phyloP scores from a whole-genome alignment of 192 early-diverging fungal genomes.

The Glomus cerebriforme region DNA sequence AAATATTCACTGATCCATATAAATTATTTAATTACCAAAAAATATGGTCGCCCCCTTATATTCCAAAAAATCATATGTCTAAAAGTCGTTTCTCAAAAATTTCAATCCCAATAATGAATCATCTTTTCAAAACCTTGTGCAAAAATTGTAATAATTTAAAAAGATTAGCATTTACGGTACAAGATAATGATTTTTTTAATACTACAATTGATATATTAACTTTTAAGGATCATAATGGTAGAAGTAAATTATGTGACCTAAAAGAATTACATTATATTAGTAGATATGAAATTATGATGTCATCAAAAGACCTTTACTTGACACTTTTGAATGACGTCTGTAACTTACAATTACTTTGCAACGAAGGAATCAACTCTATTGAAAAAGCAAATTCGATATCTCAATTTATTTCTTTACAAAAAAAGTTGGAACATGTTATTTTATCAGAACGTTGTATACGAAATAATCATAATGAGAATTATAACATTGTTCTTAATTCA shows the following conservation, averaged over 20 bases:
- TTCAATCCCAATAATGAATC: neutral
- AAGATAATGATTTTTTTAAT: neutral
- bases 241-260: neutral
- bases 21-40: no score
- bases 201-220: no score
- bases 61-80: neutral
- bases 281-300: neutral
- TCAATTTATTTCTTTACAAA: neutral
- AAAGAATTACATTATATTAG: neutral
- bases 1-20: no score
- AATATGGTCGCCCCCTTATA: neutral
- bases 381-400: neutral
- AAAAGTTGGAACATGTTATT: neutral
- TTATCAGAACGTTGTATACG: neutral
- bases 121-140: neutral
- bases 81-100: neutral
- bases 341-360: neutral
- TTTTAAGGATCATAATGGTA: no score
- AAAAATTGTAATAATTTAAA: neutral
- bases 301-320: neutral
- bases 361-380: neutral
- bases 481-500: neutral
- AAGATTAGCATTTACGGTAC: neutral
- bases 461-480: neutral
- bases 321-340: neutral